Conservation (phyloP, 495 filamentous ascomycete species). For the Penicillium arizonense region DNA sequence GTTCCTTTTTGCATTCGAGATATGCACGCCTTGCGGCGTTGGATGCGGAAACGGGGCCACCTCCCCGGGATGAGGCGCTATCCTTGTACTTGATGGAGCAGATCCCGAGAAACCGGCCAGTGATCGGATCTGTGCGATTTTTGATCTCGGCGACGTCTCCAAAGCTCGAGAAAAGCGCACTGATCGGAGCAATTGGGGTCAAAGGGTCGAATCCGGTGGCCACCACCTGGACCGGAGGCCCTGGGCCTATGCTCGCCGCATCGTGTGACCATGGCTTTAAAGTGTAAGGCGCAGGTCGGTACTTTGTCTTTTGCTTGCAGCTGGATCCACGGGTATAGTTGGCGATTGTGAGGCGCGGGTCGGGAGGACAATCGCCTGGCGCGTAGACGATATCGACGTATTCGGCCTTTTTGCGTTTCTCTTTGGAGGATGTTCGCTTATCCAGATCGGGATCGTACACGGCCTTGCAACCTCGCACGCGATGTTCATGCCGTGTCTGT, state of each 20-base stretch:
- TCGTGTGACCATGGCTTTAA: slow-evolving; percentile 78
- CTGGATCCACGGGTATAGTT: slow-evolving; percentile 55
- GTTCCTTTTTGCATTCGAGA: slow-evolving; percentile 57
- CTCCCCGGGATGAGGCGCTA: slow-evolving; percentile 50
- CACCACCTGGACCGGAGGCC: slow-evolving; percentile 84
- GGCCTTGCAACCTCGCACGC: slow-evolving; percentile 65
- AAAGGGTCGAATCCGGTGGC: slow-evolving; percentile 93
- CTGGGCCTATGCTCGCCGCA: slow-evolving; percentile 75
- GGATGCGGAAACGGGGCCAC: slow-evolving; percentile 58
- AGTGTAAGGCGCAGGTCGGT: slow-evolving; percentile 75
- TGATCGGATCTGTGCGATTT: slow-evolving; percentile 89
- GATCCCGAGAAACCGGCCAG: slow-evolving; percentile 88
- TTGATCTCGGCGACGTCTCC: slow-evolving; percentile 86
- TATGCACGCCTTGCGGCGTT: slow-evolving; percentile 75
- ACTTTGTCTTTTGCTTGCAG: slow-evolving; percentile 69
- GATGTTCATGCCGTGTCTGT: slow-evolving; percentile 60
- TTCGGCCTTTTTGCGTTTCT: slow-evolving; percentile 67
- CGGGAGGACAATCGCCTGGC: slow-evolving; percentile 67
- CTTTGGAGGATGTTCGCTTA: slow-evolving; percentile 54
- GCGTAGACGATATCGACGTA: slow-evolving; percentile 69
- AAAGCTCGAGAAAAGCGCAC: slow-evolving; percentile 77
- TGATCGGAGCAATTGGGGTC: slow-evolving; percentile 72
- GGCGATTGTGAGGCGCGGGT: slow-evolving; percentile 71
- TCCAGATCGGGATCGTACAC: slow-evolving; percentile 76
- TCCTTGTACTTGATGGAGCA: slow-evolving; percentile 89